Evolutionary conservation across 139 green algal genomes (phyloP), one percentile per base, ranked within the genome.

Genomic region (Picochlorum sp.): DNA sequence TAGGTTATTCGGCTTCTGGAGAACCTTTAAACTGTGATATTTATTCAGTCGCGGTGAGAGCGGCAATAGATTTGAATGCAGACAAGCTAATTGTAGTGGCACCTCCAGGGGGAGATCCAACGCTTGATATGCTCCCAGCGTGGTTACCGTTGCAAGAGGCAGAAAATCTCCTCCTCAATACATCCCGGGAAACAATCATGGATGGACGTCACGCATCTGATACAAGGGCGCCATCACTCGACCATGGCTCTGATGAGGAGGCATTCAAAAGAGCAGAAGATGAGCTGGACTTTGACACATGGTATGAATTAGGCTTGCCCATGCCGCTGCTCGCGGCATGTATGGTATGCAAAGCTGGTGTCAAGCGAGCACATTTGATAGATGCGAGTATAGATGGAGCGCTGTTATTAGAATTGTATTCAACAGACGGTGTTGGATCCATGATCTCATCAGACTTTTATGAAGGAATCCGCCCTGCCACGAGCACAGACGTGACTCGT

Each of bases 361-460:
- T 95, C 0, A 89, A 84, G 58, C 80, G 88, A 2, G 76, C 88
- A 0, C 89, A 96, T 65, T 61, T 96, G 32, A 60, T 71, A 11
- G 64, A 71, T 51, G 64, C 64, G 15, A 28, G 51, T 30, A 47
- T 71, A 15, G 64, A 71, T 47, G 64, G 64, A 15, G 45, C 49
- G 1, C 69, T 95, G 57, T 73, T 96, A 73, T 77, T 95, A 52
- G 92, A 98, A 84, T 83, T 98, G 18, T 98, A 97, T 81, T 92
- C 85, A 11, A 68, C 87, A 11, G 92, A 98, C 61, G 92, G 92
- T 1, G 76, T 96, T 18, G 92, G 92, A 50, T 89, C 78, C 47
- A 97, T 96, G 90, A 87, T 97, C 41, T 89, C 75, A 14, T 84
- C 82, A 5, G 92, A 98, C 75, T 92, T 96, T 34, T 95, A 96